Evolutionary conservation across 495 filamentous ascomycete genomes (phyloP).

Genomic region (Podospora didyma): DNA sequence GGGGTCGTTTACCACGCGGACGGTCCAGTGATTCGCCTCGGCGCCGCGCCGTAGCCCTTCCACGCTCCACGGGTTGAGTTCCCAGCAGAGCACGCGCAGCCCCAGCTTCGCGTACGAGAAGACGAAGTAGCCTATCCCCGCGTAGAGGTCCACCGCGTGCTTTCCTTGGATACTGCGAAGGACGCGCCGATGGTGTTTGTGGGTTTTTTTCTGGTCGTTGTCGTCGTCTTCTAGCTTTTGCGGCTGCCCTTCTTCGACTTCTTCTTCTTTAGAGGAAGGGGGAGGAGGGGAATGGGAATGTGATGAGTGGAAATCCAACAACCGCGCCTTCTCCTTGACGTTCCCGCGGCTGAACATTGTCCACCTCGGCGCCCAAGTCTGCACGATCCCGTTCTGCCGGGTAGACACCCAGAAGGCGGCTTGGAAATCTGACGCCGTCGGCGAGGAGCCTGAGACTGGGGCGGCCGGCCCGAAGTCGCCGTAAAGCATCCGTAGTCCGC

Average conservation of each 20-base stretch:
- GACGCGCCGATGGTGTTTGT: background rate
- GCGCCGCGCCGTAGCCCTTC: conserved; percentile 76
- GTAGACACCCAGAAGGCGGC: conserved; percentile 70
- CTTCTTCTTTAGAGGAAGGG: too few species aligned
- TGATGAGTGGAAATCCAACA: conserved; percentile 47
- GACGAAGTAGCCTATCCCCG: conserved; percentile 89
- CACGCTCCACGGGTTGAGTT: conserved; percentile 83
- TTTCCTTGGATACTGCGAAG: background rate
- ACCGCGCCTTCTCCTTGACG: conserved; percentile 77
- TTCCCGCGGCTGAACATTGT: conserved; percentile 94
- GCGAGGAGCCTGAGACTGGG: background rate
- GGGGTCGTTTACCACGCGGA: conserved; percentile 40
- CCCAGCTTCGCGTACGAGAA: conserved; percentile 76
- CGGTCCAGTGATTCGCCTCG: conserved; percentile 59
- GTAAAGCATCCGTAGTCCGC: conserved; percentile 55
- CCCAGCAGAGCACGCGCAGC: conserved; percentile 76
- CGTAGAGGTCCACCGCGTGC: conserved; percentile 78
- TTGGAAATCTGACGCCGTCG: conserved; percentile 45
- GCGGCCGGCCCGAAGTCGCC: conserved; percentile 60
- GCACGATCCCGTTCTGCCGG: conserved; percentile 73
- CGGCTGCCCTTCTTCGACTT: too few species aligned
- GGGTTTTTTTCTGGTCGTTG: conserved; percentile 5
- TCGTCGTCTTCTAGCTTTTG: too few species aligned
- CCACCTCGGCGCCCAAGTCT: conserved; percentile 80
- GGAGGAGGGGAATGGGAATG: too few species aligned